phyloP scores from a whole-genome alignment of 495 filamentous ascomycete species.

The Aspergillus carlsbadensis region DNA sequence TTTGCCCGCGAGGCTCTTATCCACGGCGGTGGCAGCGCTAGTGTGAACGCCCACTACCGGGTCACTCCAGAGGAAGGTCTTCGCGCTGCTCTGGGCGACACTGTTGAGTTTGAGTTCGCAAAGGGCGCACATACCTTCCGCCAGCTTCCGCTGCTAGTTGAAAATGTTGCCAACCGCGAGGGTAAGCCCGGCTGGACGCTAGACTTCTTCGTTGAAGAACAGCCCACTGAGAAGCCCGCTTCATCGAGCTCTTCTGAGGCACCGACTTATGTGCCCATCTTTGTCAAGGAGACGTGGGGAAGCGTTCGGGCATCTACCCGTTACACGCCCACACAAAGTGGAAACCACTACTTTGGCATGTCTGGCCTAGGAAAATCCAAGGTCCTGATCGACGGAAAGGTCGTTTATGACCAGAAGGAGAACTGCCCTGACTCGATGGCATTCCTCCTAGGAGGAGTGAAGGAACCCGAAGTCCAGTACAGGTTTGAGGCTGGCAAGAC shows the following conservation, averaged over 20 bases:
- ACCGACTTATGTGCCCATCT: not conserved
- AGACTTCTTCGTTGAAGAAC: not conserved
- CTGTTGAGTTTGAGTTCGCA: slow-evolving; percentile 10
- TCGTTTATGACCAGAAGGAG: slow-evolving; percentile 13
- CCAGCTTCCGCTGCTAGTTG: slow-evolving; percentile 4
- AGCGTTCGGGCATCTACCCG: not conserved
- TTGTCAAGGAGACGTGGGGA: slow-evolving; percentile 2
- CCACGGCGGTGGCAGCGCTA: slow-evolving; percentile 7
- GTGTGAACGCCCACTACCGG: slow-evolving; percentile 4
- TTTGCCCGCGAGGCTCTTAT: slow-evolving; percentile 7
- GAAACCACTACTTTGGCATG: slow-evolving; percentile 13
- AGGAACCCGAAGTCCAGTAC: slow-evolving; percentile 12
- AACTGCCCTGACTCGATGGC: slow-evolving; percentile 20
- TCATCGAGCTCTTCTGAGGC: not conserved
- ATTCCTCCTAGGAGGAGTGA: slow-evolving; percentile 8
- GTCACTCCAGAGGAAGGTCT: slow-evolving; percentile 8
- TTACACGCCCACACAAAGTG: slow-evolving; percentile 4
- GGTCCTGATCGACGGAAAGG: slow-evolving; percentile 10
- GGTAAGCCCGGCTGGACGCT: slow-evolving; percentile 7
- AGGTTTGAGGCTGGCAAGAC: slow-evolving; percentile 12
- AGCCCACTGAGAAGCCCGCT: not conserved
- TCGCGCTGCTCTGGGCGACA: slow-evolving; percentile 4
- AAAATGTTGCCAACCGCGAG: slow-evolving; percentile 1
- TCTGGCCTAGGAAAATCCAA: slow-evolving; percentile 10
- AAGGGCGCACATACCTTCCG: slow-evolving; percentile 12